Conservation (phyloP, 805 yeast genomes). For the Lipomyces spencermartinsiae region DNA sequence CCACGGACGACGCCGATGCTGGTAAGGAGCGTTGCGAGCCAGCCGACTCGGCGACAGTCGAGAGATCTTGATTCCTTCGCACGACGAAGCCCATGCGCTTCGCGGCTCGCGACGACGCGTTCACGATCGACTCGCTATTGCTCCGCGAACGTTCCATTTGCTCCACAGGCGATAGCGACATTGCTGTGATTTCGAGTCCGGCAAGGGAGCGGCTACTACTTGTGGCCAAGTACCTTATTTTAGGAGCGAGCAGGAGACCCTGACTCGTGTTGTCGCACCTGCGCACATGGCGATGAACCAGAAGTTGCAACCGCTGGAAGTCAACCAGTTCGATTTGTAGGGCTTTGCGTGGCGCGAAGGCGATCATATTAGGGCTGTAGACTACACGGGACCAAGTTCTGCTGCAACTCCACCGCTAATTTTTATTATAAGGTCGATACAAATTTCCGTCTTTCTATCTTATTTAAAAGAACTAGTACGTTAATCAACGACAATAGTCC, state of each 20-base stretch:
- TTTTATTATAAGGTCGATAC: no score
- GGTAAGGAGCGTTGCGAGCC: neutral
- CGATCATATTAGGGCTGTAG: neutral
- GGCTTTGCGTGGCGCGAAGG: no score
- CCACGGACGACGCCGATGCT: neutral
- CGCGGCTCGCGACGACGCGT: slow-evolving; percentile 29
- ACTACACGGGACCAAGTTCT: neutral
- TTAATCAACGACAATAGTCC: no score
- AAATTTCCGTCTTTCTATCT: no score
- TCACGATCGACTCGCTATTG: slow-evolving; percentile 38
- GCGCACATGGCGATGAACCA: neutral
- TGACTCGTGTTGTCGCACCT: neutral
- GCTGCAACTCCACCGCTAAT: no score
- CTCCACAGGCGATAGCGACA: slow-evolving; percentile 28
- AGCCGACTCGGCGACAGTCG: slow-evolving; percentile 25
- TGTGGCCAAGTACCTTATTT: neutral
- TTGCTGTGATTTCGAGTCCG: neutral
- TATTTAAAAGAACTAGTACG: no score
- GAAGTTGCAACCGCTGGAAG: no score
- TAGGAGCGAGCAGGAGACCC: neutral
- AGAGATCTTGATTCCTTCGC: slow-evolving; percentile 33
- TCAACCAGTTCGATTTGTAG: no score
- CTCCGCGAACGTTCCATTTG: slow-evolving; percentile 40
- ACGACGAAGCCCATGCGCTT: slow-evolving; percentile 42
- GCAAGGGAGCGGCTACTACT: neutral